Percentiles rank a stretch among this genome's conserved stretches.
These are phyloP conservation scores for Candida ficus DNA, from an alignment of 805 yeast species.

Conservation along the genomic window DNA sequence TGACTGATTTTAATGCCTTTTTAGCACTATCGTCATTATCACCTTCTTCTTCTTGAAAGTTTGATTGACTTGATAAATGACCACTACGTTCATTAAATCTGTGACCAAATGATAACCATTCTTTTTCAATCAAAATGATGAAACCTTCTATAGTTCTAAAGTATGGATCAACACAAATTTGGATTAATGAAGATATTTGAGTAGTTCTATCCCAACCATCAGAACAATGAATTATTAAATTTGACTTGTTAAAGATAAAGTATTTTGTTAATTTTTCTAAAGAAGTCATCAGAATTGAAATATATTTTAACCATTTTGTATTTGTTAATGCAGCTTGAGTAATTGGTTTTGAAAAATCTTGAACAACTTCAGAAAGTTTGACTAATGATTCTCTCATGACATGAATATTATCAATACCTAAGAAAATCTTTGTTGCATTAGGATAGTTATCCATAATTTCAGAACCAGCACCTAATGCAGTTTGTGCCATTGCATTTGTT, in stretches of 20 bases:
- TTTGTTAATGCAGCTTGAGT: conserved; percentile 54
- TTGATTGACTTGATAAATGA: conserved; percentile 40
- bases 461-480: conserved; percentile 97
- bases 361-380: conserved; percentile 57
- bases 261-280: conserved; percentile 76
- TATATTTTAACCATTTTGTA: conserved; percentile 76
- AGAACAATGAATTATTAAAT: conserved; percentile 86
- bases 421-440: conserved; percentile 62
- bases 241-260: conserved; percentile 77
- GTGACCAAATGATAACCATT: conserved; percentile 95
- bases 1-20: conserved; percentile 42
- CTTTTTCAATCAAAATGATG: conserved; percentile 80
- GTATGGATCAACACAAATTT: conserved; percentile 85
- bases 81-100: conserved; percentile 81
- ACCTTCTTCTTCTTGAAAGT: conserved; percentile 40
- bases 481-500: conserved; percentile 94
- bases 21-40: conserved; percentile 42
- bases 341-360: conserved; percentile 50
- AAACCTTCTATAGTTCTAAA: conserved; percentile 87
- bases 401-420: conserved; percentile 93
- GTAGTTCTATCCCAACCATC: conserved; percentile 99
- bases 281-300: conserved; percentile 63
- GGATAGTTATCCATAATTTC: conserved; percentile 87
- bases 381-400: conserved; percentile 84
- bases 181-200: conserved; percentile 78